phyloP scores from a whole-genome alignment of 2,329 filamentous ascomycete species.

The Clonostachys byssicola region DNA sequence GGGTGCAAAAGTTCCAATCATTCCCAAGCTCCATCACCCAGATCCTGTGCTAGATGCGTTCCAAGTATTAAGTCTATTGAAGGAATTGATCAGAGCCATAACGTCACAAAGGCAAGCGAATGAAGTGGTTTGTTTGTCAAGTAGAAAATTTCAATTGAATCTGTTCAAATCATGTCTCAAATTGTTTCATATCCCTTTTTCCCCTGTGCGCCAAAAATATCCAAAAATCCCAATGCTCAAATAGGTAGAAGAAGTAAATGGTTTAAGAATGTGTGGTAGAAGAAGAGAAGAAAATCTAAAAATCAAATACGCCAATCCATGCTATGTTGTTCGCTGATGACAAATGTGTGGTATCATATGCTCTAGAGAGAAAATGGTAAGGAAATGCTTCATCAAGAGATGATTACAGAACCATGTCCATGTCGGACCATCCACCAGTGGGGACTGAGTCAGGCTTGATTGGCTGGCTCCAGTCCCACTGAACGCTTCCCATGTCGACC shows the following conservation, averaged over 20 bases:
- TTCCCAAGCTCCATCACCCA: no score
- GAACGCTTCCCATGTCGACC: slow-evolving; percentile 15
- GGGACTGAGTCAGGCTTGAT: slow-evolving; percentile 9
- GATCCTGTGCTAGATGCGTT: no score
- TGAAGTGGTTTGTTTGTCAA: no score
- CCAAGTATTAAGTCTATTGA: no score
- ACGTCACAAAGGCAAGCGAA: no score
- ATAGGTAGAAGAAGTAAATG: background rate
- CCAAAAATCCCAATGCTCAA: background rate
- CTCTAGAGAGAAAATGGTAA: background rate
- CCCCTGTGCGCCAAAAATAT: background rate
- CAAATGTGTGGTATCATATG: background rate
- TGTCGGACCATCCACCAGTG: slow-evolving; percentile 6
- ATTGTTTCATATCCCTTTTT: background rate
- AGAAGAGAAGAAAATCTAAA: background rate
- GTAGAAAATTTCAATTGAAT: no score
- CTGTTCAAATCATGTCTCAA: background rate
- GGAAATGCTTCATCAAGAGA: background rate
- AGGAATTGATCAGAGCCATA: no score
- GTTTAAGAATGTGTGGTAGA: background rate
- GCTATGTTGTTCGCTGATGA: background rate
- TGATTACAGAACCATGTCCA: slow-evolving; percentile 11
- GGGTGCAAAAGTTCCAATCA: no score
- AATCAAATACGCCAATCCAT: background rate
- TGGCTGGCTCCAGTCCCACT: slow-evolving; percentile 18